Evolutionary conservation across 768 basidiomycete species (phyloP).

Genomic region (Gloeopeniophorella convolvens): DNA sequence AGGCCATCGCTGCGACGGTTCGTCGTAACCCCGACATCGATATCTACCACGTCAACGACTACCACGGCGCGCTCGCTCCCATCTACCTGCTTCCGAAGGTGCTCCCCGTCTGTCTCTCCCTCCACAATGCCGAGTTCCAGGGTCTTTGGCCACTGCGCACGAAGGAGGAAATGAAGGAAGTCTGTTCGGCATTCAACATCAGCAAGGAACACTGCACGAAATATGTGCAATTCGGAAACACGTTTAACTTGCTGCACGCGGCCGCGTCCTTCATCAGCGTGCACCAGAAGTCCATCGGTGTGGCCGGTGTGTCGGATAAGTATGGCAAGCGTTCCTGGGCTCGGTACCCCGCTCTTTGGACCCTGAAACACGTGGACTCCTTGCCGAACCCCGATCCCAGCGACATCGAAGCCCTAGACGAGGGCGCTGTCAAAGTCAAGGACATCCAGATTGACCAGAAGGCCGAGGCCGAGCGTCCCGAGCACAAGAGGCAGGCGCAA

Average conservation of each 20-base stretch:
- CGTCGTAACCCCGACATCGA: constrained; percentile 82
- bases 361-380: constrained; percentile 91
- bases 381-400: constrained; percentile 92
- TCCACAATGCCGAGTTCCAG: constrained; percentile 97
- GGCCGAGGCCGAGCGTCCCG: constrained; percentile 87
- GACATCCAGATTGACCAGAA: constrained; percentile 72
- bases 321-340: constrained; percentile 98
- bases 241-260: constrained; percentile 92
- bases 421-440: constrained; percentile 60
- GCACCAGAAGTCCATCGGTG: constrained; percentile 90
- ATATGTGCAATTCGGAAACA: constrained; percentile 97
- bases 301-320: constrained; percentile 96
- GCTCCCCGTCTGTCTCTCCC: constrained; percentile 81
- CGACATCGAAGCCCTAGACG: constrained; percentile 89
- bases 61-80: constrained; percentile 87
- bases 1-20: constrained; percentile 89
- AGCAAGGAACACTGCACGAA: constrained; percentile 94
- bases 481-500: constrained; percentile 85
- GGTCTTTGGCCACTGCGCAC: constrained; percentile 94
- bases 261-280: constrained; percentile 88
- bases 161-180: constrained; percentile 98
- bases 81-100: constrained; percentile 91
- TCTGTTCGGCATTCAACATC: constrained; percentile 96
- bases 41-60: constrained; percentile 93
- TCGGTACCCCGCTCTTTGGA: constrained; percentile 94